phyloP scores from a whole-genome alignment of 1,284 basidiomycete species.

The Leccinum fallax region DNA sequence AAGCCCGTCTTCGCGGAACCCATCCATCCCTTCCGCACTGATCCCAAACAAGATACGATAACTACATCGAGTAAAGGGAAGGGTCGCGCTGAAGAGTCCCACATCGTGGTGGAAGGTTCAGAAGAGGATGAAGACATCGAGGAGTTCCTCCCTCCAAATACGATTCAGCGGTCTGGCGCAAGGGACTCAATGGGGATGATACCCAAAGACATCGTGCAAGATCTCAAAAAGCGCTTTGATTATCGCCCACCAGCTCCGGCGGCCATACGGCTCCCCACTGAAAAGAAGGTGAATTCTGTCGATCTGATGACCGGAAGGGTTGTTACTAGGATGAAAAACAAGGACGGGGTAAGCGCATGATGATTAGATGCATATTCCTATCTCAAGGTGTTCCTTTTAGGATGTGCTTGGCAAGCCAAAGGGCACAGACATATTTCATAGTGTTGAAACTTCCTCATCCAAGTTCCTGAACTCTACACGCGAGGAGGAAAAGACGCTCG shows the following conservation, averaged over 20 bases:
- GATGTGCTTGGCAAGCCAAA: background rate
- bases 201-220: slow-evolving; percentile 22
- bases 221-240: slow-evolving; percentile 13
- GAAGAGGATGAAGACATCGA: slow-evolving; percentile 30
- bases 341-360: slow-evolving; percentile 25
- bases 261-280: slow-evolving; percentile 3
- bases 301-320: slow-evolving; percentile 12
- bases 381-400: slow-evolving; percentile 15
- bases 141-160: slow-evolving; percentile 17
- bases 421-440: slow-evolving; percentile 11
- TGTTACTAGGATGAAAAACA: slow-evolving; percentile 28
- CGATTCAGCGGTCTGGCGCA: background rate
- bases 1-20: background rate
- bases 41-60: slow-evolving; percentile 13
- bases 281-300: slow-evolving; percentile 3
- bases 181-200: slow-evolving; percentile 16
- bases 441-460: slow-evolving; percentile 34
- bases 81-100: slow-evolving; percentile 13
- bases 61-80: slow-evolving; percentile 28
- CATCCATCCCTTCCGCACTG: slow-evolving; percentile 27
- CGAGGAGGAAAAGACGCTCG: slow-evolving; percentile 4
- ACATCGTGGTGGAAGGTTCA: slow-evolving; percentile 18
- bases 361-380: background rate
- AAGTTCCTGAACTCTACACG: slow-evolving; percentile 23
- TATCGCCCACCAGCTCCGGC: slow-evolving; percentile 2